Evolutionary conservation across 306 rosid species (phyloP).

Genomic region (Pyrus communis): DNA sequence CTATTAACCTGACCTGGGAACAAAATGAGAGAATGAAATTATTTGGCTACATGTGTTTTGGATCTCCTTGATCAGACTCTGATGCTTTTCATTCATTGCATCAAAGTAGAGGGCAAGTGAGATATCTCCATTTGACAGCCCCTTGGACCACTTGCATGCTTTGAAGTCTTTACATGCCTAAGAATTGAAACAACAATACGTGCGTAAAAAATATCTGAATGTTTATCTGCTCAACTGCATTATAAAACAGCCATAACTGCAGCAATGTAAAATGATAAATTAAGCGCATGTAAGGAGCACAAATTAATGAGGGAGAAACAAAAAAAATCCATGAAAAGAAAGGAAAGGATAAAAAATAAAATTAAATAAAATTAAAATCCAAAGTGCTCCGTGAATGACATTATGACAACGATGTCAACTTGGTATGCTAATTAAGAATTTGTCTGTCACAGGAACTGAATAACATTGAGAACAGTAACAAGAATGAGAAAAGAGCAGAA

Average conservation of each 20-base stretch:
- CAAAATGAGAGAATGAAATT: constrained; percentile 81
- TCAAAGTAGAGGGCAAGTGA: constrained; percentile 71
- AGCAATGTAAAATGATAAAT: constrained; percentile 1
- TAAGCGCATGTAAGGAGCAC: background rate
- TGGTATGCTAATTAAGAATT: background rate
- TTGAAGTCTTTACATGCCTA: constrained; percentile 82
- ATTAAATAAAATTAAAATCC: background rate
- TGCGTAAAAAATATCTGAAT: constrained; percentile 1
- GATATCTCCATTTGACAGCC: constrained; percentile 54
- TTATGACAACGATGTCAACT: background rate
- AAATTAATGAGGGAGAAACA: background rate
- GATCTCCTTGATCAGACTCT: constrained; percentile 38
- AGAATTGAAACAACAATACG: background rate
- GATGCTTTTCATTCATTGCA: constrained; percentile 59
- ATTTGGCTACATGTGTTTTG: constrained; percentile 56
- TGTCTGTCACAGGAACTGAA: background rate
- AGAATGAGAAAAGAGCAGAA: background rate
- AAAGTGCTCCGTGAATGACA: background rate
- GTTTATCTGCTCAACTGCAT: background rate
- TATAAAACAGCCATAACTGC: background rate
- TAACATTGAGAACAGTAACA: background rate
- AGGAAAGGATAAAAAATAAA: background rate
- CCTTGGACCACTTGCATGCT: constrained; percentile 79
- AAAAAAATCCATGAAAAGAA: background rate
- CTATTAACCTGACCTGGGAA: constrained; percentile 58